phyloP scores from a whole-genome alignment of 208 protist species.

The Crithidia mellificae region DNA sequence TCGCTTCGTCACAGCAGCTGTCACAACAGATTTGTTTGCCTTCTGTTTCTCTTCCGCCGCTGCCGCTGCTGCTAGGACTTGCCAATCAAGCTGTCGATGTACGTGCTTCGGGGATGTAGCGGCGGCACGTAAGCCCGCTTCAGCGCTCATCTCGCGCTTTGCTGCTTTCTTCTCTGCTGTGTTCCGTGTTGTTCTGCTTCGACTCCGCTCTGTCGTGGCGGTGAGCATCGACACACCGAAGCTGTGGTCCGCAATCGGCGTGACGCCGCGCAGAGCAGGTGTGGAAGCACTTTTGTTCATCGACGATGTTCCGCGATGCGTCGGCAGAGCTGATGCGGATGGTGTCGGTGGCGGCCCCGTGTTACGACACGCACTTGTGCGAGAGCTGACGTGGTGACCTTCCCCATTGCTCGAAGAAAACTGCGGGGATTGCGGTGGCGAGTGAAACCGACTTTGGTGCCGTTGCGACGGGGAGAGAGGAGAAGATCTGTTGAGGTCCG shows the following conservation, averaged over 20 bases:
- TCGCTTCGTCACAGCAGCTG: too few relatives aligned
- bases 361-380: too few relatives aligned
- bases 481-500: too few relatives aligned
- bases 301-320: neutral
- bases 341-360: neutral
- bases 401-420: too few relatives aligned
- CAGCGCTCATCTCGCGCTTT: neutral
- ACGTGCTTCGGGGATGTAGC: neutral
- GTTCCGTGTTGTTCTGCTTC: neutral
- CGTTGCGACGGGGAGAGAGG: too few relatives aligned
- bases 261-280: conserved; percentile 4
- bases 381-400: too few relatives aligned
- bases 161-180: neutral
- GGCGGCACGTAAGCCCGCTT: too few relatives aligned
- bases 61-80: neutral
- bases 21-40: too few relatives aligned
- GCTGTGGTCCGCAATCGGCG: neutral
- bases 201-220: neutral
- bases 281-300: neutral
- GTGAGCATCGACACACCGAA: neutral
- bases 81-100: neutral
- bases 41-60: too few relatives aligned
- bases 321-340: too few relatives aligned
- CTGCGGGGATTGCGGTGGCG: too few relatives aligned
- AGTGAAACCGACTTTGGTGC: too few relatives aligned